These are phyloP conservation scores for Entonaema liquescens DNA, from an alignment of 495 filamentous ascomycete species.

Conservation along the genomic window DNA sequence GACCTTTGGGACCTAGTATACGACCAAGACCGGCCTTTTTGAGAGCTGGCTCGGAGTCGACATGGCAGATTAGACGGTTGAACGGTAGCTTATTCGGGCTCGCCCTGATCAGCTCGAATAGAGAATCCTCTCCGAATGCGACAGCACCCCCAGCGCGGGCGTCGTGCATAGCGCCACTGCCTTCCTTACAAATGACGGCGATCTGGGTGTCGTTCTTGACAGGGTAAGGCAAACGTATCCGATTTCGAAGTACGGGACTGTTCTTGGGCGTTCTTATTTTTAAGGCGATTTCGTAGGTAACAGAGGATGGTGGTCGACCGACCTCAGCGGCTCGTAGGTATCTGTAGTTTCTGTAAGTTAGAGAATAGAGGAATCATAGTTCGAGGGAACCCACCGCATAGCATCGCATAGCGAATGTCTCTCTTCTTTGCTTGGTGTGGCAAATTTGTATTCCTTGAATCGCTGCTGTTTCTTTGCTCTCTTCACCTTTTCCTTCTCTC, in stretches of 20 bases:
- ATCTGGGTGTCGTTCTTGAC: constrained; percentile 86
- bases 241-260: constrained; percentile 84
- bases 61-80: constrained; percentile 87
- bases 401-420: constrained; percentile 88
- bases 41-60: constrained; percentile 72
- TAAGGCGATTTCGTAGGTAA: constrained; percentile 89
- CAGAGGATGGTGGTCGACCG: constrained; percentile 70
- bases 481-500: constrained; percentile 66
- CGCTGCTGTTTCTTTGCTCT: constrained; percentile 76
- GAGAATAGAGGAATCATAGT: not conserved
- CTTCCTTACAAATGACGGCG: constrained; percentile 85
- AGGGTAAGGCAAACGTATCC: constrained; percentile 86
- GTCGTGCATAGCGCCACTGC: constrained; percentile 70
- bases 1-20: constrained; percentile 83
- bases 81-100: constrained; percentile 71
- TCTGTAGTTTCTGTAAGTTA: constrained; percentile 54
- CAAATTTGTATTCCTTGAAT: constrained; percentile 67
- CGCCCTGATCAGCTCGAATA: constrained; percentile 80
- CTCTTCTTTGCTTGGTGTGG: constrained; percentile 66
- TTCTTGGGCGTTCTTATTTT: constrained; percentile 81
- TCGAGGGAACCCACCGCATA: constrained; percentile 72
- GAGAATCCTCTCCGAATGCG: constrained; percentile 81
- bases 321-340: constrained; percentile 94
- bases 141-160: constrained; percentile 79
- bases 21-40: constrained; percentile 80